Conservation (phyloP, 768 basidiomycete genomes). For the Chalciporus chontae region DNA sequence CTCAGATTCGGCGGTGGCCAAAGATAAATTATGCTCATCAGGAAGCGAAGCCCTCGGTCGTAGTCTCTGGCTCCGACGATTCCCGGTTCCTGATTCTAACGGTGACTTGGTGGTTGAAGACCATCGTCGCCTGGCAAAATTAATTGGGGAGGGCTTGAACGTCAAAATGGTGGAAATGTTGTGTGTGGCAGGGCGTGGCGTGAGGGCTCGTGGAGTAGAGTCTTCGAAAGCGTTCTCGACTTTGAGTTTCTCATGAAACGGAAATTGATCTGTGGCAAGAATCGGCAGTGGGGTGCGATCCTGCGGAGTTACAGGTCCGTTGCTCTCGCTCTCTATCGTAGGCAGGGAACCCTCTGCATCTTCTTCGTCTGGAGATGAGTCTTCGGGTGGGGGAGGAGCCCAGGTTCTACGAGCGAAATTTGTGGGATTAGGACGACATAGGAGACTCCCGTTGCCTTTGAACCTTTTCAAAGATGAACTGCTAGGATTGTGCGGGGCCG, state of each 20-base stretch:
- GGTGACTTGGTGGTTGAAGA: conserved; percentile 38
- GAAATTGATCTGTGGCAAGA: conserved; percentile 30
- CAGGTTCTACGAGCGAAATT: conserved; percentile 58
- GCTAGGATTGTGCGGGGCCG: conserved; percentile 24
- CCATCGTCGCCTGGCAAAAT: conserved; percentile 63
- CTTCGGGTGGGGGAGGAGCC: conserved; percentile 41
- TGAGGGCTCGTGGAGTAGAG: conserved; percentile 20
- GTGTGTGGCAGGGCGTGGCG: conserved; percentile 18
- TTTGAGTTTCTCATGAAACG: conserved; percentile 17
- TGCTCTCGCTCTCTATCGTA: conserved; percentile 45
- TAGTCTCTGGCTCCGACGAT: conserved; percentile 34
- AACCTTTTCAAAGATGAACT: conserved; percentile 27
- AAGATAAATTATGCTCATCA: conserved; percentile 31
- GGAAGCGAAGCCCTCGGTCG: conserved; percentile 29
- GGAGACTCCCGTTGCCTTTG: conserved; percentile 42
- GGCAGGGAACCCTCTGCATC: conserved; percentile 31
- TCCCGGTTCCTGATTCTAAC: conserved; percentile 31
- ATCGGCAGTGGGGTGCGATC: conserved; percentile 44
- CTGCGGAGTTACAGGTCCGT: conserved; percentile 55
- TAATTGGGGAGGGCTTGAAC: conserved; percentile 61
- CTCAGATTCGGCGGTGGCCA: conserved; percentile 24
- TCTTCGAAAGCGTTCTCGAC: conserved; percentile 22
- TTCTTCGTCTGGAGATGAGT: conserved; percentile 31
- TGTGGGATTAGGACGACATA: conserved; percentile 58
- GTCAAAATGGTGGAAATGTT: conserved; percentile 42